A percentile compares a stretch with the other conserved stretches of the same genome.
Evolutionary conservation across 164 flowering plant genomes (phyloP).

Genomic region (Aristolochia contorta): DNA sequence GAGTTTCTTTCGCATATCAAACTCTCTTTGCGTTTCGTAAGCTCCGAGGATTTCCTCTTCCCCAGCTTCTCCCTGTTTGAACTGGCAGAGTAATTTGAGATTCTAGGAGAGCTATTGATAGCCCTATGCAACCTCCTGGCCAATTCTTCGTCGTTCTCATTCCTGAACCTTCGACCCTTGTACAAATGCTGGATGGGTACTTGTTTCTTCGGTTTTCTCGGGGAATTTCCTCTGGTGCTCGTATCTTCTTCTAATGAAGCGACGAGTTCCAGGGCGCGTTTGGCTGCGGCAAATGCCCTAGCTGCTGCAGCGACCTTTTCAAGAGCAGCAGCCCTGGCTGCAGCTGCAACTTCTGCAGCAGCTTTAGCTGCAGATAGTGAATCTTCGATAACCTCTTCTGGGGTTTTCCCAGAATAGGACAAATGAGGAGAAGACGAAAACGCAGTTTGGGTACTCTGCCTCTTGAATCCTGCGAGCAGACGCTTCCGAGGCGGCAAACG

Average conservation of each 20-base stretch:
- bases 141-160: constrained; percentile 60
- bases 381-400: constrained; percentile 60
- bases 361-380: constrained; percentile 55
- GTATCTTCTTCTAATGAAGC: constrained; percentile 38
- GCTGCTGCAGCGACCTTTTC: constrained; percentile 79
- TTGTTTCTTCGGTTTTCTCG: constrained; percentile 56
- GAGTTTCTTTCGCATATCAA: constrained; percentile 19
- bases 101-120: constrained; percentile 77
- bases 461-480: constrained; percentile 79
- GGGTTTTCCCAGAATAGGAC: constrained; percentile 27
- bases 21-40: constrained; percentile 18
- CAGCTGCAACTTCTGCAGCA: constrained; percentile 58
- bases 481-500: constrained; percentile 90
- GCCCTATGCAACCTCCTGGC: constrained; percentile 66
- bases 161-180: constrained; percentile 35
- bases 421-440: constrained; percentile 14
- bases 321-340: constrained; percentile 71
- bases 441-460: constrained; percentile 33
- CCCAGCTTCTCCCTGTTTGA: constrained; percentile 34
- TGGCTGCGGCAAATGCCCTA: constrained; percentile 75
- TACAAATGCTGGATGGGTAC: constrained; percentile 64
- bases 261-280: constrained; percentile 65
- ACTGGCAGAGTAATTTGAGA: constrained; percentile 34
- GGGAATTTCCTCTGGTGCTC: constrained; percentile 21
- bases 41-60: constrained; percentile 39